These are phyloP conservation scores for Colletotrichum gloeosporioides DNA, from an alignment of 2,329 filamentous ascomycete genomes.

Conservation along the genomic window DNA sequence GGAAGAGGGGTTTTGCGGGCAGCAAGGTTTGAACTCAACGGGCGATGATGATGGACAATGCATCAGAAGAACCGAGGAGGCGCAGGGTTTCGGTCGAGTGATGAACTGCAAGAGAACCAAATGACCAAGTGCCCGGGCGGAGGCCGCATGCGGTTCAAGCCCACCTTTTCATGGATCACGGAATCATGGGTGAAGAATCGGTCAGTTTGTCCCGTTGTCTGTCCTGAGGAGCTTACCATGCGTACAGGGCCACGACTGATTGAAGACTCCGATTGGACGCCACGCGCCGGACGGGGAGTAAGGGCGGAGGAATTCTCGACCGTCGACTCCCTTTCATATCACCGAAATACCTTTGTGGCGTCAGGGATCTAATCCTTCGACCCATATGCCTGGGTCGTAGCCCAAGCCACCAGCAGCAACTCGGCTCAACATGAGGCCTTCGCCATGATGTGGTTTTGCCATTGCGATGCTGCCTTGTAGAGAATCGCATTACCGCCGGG, in stretches of 20 bases:
- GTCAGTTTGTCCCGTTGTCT: not conserved
- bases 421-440: slow-evolving; percentile 1
- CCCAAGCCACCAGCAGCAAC: not conserved
- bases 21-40: not conserved
- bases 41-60: not conserved
- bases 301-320: slow-evolving; percentile 6
- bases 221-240: not conserved
- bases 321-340: not conserved
- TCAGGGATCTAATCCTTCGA: not conserved
- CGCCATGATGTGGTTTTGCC: not conserved
- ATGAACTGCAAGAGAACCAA: not conserved
- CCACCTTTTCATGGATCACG: not conserved
- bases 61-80: not conserved
- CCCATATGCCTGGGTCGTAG: not conserved
- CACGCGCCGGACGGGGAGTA: not conserved
- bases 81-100: slow-evolving; percentile 12
- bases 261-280: slow-evolving; percentile 2
- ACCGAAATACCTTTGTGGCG: not conserved
- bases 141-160: not conserved
- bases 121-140: not conserved
- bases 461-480: not conserved
- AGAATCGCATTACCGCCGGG: not conserved
- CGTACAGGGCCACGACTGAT: not conserved
- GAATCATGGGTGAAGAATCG: not conserved
- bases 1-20: not conserved